Conservation (phyloP, 2,329 filamentous ascomycete genomes). For the Diatrype stigma region DNA sequence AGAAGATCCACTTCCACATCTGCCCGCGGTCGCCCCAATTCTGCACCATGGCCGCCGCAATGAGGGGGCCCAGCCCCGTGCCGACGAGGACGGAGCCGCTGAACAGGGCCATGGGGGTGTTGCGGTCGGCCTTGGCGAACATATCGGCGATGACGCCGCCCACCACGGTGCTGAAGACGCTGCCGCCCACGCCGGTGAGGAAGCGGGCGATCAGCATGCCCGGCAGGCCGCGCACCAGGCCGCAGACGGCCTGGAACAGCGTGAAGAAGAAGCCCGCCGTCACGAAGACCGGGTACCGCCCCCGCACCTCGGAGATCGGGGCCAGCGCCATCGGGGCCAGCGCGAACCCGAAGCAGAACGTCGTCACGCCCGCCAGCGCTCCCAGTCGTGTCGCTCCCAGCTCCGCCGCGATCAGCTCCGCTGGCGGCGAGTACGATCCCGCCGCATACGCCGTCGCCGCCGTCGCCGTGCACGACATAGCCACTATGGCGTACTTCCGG, state of each 20-base stretch:
- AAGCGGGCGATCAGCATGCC: slow-evolving; percentile 76
- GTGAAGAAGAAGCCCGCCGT: slow-evolving; percentile 69
- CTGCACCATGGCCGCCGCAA: slow-evolving; percentile 65
- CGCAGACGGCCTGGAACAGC: slow-evolving; percentile 67
- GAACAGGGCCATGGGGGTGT: slow-evolving; percentile 87
- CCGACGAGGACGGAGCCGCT: slow-evolving; percentile 74
- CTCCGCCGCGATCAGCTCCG: slow-evolving; percentile 59
- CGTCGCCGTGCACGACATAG: slow-evolving; percentile 72
- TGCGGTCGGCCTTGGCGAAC: slow-evolving; percentile 72
- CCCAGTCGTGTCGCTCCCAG: slow-evolving; percentile 64
- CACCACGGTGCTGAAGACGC: slow-evolving; percentile 80
- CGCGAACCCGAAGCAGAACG: slow-evolving; percentile 77
- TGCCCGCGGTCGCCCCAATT: slow-evolving; percentile 40
- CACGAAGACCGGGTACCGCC: slow-evolving; percentile 78
- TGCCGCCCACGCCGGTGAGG: slow-evolving; percentile 71
- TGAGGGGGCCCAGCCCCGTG: slow-evolving; percentile 73
- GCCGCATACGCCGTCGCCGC: slow-evolving; percentile 75
- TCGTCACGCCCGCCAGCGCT: slow-evolving; percentile 71
- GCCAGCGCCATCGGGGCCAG: slow-evolving; percentile 84
- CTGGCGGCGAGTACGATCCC: slow-evolving; percentile 72
- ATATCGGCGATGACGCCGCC: slow-evolving; percentile 89
- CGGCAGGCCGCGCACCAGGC: slow-evolving; percentile 62
- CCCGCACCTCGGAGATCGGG: slow-evolving; percentile 84
- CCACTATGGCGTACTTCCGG: slow-evolving; percentile 67
- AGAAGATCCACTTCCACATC: slow-evolving; percentile 83